Conservation (phyloP, 176 grass and related monocot genomes). For the Musa schizocarpa region DNA sequence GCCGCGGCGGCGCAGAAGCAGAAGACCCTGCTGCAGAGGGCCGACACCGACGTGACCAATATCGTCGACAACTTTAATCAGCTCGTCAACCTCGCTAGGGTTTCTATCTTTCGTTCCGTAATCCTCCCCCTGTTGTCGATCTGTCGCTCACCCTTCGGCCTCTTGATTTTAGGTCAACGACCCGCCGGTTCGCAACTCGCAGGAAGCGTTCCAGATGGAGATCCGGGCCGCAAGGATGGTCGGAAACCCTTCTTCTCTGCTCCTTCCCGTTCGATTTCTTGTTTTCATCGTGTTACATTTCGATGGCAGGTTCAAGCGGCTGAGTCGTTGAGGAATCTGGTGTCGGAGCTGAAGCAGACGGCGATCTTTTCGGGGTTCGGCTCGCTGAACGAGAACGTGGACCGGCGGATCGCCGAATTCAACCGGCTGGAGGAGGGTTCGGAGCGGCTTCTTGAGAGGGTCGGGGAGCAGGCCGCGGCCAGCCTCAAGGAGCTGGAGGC, state of each 20-base stretch:
- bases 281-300: not conserved
- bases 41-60: constrained; percentile 50
- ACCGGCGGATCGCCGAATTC: constrained; percentile 55
- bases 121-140: not conserved
- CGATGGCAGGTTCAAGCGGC: constrained; percentile 65
- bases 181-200: constrained; percentile 66
- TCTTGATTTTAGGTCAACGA: constrained; percentile 53
- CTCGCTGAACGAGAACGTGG: constrained; percentile 85
- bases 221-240: constrained; percentile 40
- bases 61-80: constrained; percentile 71
- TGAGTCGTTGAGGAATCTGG: constrained; percentile 74
- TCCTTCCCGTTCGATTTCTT: not conserved
- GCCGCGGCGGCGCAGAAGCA: constrained; percentile 71
- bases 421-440: constrained; percentile 49
- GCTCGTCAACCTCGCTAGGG: constrained; percentile 61
- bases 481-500: constrained; percentile 86
- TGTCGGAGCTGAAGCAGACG: constrained; percentile 79
- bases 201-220: constrained; percentile 57
- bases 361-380: constrained; percentile 90
- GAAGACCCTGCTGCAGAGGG: constrained; percentile 58
- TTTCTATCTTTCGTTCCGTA: constrained; percentile 8
- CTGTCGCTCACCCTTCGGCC: not conserved
- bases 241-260: not conserved
- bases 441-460: constrained; percentile 71
- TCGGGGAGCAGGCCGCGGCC: constrained; percentile 69